phyloP scores from a whole-genome alignment of 306 rosid species.

The Cucurbita ficifolia region DNA sequence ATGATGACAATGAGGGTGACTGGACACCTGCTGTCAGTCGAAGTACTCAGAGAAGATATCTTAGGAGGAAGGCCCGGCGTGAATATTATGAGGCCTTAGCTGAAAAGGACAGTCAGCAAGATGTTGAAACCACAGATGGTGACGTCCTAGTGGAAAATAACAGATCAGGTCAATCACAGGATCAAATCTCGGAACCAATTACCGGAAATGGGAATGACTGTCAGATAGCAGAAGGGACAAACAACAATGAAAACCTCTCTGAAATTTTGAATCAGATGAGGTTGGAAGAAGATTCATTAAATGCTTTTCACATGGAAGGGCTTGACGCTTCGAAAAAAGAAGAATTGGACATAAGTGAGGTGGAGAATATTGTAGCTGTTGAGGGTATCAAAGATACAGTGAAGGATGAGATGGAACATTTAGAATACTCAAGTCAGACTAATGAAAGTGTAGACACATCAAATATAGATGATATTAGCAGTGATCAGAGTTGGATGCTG shows the following conservation, averaged over 20 bases:
- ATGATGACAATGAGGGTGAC: conserved; percentile 46
- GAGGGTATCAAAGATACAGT: conserved; percentile 3
- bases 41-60: conserved; percentile 72
- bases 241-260: conserved; percentile 29
- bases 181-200: conserved; percentile 13
- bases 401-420: conserved; percentile 22
- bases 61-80: conserved; percentile 72
- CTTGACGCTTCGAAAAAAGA: conserved; percentile 10
- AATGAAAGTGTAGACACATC: conserved; percentile 44
- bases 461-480: conserved; percentile 41
- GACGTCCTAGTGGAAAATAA: conserved; percentile 17
- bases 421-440: conserved; percentile 40
- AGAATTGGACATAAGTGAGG: conserved; percentile 4
- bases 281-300: conserved; percentile 31
- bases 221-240: conserved; percentile 19
- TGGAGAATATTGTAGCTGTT: conserved; percentile 12
- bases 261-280: conserved; percentile 30
- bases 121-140: conserved; percentile 16
- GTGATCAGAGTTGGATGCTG: conserved; percentile 87
- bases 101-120: conserved; percentile 30
- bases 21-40: conserved; percentile 89
- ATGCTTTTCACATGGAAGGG: conserved; percentile 20
- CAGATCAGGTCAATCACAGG: conserved; percentile 16
- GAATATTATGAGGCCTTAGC: conserved; percentile 29
- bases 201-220: conserved; percentile 13